Evolutionary conservation across 2,329 filamentous ascomycete genomes (phyloP).

Genomic region (Diaporthe sp.): DNA sequence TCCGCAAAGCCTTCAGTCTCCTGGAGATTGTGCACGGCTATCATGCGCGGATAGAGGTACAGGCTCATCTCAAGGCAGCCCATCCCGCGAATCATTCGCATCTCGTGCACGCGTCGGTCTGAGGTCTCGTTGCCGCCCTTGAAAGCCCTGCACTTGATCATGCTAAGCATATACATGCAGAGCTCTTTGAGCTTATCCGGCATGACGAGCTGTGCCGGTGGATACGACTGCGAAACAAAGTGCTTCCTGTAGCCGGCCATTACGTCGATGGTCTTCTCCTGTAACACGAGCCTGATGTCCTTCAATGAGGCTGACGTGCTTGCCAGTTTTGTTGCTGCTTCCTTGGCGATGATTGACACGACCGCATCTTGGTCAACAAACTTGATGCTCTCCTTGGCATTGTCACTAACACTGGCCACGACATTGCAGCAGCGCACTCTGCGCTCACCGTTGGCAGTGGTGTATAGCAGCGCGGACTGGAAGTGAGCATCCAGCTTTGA

Average conservation of each 20-base stretch:
- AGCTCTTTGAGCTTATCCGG: conserved; percentile 97
- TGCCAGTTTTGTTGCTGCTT: conserved; percentile 87
- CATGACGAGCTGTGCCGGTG: conserved; percentile 92
- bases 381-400: conserved; percentile 86
- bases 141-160: conserved; percentile 92
- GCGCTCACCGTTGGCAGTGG: conserved; percentile 88
- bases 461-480: conserved; percentile 95
- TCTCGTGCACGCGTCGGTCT: conserved; percentile 90
- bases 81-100: conserved; percentile 91
- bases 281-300: conserved; percentile 85
- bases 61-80: conserved; percentile 86
- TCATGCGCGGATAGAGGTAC: conserved; percentile 95
- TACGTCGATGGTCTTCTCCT: conserved; percentile 93
- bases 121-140: conserved; percentile 93
- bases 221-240: conserved; percentile 84
- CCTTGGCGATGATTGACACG: conserved; percentile 88
- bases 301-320: conserved; percentile 79
- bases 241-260: conserved; percentile 93
- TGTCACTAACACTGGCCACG: conserved; percentile 91
- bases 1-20: conserved; percentile 94
- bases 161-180: conserved; percentile 92
- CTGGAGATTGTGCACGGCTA: conserved; percentile 89
- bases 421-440: conserved; percentile 93
- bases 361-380: conserved; percentile 97
- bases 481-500: conserved; percentile 97